phyloP scores from a whole-genome alignment of 441 rosid genomes.

The Populus hybrid region DNA sequence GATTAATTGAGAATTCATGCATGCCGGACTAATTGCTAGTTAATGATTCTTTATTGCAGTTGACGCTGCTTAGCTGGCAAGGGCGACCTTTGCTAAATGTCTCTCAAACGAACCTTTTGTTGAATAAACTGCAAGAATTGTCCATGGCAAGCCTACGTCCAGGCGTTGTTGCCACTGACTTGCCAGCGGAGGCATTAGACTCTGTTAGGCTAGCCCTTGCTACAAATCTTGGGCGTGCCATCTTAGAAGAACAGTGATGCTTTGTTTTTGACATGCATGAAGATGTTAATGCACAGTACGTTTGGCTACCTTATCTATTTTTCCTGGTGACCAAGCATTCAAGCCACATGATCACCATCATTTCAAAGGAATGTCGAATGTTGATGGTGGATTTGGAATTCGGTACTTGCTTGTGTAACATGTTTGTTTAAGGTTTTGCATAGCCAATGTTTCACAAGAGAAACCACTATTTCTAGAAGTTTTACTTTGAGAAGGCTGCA shows the following conservation, averaged over 20 bases:
- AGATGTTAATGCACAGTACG: neutral
- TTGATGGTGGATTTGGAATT: neutral
- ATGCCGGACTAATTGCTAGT: neutral
- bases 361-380: neutral
- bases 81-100: constrained; percentile 27
- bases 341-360: neutral
- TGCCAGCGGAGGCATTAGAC: constrained; percentile 59
- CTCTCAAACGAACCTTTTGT: constrained; percentile 62
- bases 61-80: constrained; percentile 77
- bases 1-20: neutral
- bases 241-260: constrained; percentile 51
- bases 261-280: neutral
- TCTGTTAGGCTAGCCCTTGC: constrained; percentile 81
- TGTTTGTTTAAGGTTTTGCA: neutral
- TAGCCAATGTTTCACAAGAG: neutral
- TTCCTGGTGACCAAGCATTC: neutral
- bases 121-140: constrained; percentile 81
- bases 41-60: constrained; percentile 33
- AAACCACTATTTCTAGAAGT: neutral
- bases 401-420: neutral
- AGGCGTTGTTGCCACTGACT: constrained; percentile 55
- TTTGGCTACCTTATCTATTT: no score
- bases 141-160: constrained; percentile 72
- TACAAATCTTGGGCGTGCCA: constrained; percentile 82
- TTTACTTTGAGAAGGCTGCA: neutral